Evolutionary conservation across 805 yeast species (phyloP), one percentile per base, ranked within the genome.

Genomic region (Starmerella stellata): DNA sequence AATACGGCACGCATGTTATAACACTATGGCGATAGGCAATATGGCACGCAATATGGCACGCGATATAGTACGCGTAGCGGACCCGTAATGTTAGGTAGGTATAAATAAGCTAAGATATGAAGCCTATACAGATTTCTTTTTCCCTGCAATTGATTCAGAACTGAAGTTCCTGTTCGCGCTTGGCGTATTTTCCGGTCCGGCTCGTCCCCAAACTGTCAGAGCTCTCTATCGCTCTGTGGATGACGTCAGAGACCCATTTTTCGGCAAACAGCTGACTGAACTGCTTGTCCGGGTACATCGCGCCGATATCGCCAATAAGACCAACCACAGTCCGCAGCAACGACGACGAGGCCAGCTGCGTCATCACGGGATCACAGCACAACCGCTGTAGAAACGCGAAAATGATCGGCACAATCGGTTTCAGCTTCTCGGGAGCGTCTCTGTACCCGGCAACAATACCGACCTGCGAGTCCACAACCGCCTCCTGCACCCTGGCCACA

Each of bases 121-220:
- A n/a, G n/a, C n/a, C n/a, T n/a, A n/a, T n/a, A n/a, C n/a, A n/a
- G n/a, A n/a, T n/a, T n/a, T n/a, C n/a, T n/a, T n/a, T n/a, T n/a
- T n/a, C n/a, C n/a, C n/a, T n/a, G n/a, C n/a, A n/a, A n/a, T n/a
- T n/a, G n/a, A n/a, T n/a, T n/a, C n/a, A 23, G 25, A 23, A 32
- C 45, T 57, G 62, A 43, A 63, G 61, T 58, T 70, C 71, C 55
- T 72, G 80, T 60, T 76, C 93, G 52, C 79, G 94, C 49, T 90
- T 72, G 14, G 98, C 95, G 96, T 96, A 90, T 61, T 85, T 72
- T 7, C 95, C 95, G n/a, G 94, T 80, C 52, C 78, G 90, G 55
- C 72, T 74, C 11, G 95, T 82, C 39, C 67, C 61, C 50, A 70
- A 72, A 27, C 72, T 64, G 54, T 74, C 79, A 24, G 64, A 50